phyloP scores from a whole-genome alignment of 441 rosid genomes.

The Mallotus repandus region DNA sequence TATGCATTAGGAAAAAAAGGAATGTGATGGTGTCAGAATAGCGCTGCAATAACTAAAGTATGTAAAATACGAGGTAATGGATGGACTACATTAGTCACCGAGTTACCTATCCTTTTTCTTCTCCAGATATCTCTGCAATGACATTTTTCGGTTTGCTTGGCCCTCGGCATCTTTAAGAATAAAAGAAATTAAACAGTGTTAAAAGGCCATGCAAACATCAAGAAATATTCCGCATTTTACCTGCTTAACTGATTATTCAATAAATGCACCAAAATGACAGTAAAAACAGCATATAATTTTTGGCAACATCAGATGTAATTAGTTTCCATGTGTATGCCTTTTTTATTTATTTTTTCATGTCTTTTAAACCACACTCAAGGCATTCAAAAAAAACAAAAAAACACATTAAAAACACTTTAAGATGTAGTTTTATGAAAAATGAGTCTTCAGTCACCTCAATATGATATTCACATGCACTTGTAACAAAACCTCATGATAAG shows the following conservation, averaged over 20 bases:
- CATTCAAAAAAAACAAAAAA: not conserved
- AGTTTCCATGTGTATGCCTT: not conserved
- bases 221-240: not conserved
- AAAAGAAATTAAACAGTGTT: conserved; percentile 23
- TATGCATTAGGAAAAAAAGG: conserved; percentile 3
- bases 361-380: not conserved
- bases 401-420: not conserved
- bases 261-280: not conserved
- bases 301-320: not conserved
- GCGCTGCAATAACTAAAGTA: conserved; percentile 6
- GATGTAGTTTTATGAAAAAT: too few species aligned
- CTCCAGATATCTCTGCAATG: conserved; percentile 71
- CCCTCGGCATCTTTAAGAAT: conserved; percentile 55
- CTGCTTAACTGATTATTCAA: too few species aligned
- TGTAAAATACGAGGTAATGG: not conserved
- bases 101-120: conserved; percentile 78
- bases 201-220: conserved; percentile 7
- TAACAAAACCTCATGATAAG: not conserved
- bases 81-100: conserved; percentile 11
- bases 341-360: not conserved
- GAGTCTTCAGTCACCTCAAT: not conserved
- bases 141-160: conserved; percentile 60
- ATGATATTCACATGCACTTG: not conserved
- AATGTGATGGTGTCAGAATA: conserved; percentile 2
- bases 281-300: not conserved